These are phyloP conservation scores for Xerocomus spinulosus DNA, from an alignment of 768 basidiomycete genomes.

Conservation along the genomic window DNA sequence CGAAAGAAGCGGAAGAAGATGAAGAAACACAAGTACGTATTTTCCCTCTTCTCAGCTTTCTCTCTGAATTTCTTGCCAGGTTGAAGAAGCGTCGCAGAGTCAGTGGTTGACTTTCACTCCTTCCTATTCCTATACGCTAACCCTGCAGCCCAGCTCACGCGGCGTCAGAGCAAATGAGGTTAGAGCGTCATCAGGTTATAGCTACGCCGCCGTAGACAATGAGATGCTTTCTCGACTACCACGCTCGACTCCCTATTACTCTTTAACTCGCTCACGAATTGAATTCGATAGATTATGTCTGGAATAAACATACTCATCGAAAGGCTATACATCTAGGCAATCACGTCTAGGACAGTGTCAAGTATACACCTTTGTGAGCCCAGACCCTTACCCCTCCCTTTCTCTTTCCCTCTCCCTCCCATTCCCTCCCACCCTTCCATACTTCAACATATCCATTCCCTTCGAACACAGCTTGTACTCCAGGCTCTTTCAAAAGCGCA, in stretches of 20 bases:
- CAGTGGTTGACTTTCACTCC: conserved; percentile 26
- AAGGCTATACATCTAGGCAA: not conserved
- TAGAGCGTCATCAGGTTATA: not conserved
- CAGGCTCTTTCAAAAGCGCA: conserved; percentile 54
- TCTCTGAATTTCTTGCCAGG: conserved; percentile 36
- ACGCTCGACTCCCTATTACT: not conserved
- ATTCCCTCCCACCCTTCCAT: conserved; percentile 68
- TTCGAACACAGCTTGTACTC: conserved; percentile 44
- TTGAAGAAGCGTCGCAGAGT: conserved; percentile 90
- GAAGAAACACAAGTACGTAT: conserved; percentile 90
- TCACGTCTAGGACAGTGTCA: not conserved
- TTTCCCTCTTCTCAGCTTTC: not conserved
- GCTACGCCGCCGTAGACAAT: conserved; percentile 7
- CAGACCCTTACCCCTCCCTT: conserved; percentile 72
- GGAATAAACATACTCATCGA: not conserved
- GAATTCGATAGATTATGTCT: not conserved
- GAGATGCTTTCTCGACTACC: conserved; percentile 1
- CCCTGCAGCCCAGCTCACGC: conserved; percentile 39
- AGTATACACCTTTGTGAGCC: conserved; percentile 30
- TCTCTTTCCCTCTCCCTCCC: conserved; percentile 57
- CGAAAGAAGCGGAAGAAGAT: conserved; percentile 90
- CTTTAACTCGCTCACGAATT: not conserved
- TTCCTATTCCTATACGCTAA: conserved; percentile 14
- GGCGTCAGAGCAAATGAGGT: conserved; percentile 33
- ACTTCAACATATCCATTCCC: conserved; percentile 59